Evolutionary conservation across 768 basidiomycete genomes (phyloP), one percentile per base, ranked within the genome.

Genomic region (Lentinula guzmanii): DNA sequence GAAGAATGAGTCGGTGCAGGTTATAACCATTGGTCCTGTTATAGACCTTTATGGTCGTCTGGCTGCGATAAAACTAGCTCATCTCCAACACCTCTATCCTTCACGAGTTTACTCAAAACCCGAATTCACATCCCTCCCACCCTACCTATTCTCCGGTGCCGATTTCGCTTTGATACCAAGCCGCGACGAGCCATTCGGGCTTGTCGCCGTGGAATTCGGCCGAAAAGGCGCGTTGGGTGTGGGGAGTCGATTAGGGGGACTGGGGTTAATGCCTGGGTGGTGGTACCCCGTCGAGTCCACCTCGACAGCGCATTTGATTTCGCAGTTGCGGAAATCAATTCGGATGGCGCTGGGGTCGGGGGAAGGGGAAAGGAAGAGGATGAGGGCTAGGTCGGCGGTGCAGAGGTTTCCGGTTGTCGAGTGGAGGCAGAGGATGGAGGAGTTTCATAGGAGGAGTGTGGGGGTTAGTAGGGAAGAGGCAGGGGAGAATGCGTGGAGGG

Each of bases 201-300:
- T 97, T 50, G 94, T 96, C 34, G 94, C 95, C 56, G 95, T 97
- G 65, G 95, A 96, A 72, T 97, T 97, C 74, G 95, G 95, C 72
- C 80, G 95, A 66, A 97, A 96, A 74, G 95, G 95, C 80, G 95
- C 95, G 59, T 84, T 97, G 57, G 95, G 95, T 77, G 95, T 97
- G 65, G 95, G 95, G 65, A 87, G 89, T 78, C 90, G 95, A 67
- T 82, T 96, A 21, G 95, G 95, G 70, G 95, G 95, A 79, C 82
- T 97, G 48, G 95, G 95, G 74, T 78, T 97, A 62, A 97, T 97
- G 95, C 95, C 95, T 70, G 95, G 94, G 76, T 96, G 95, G 93
- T 97, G 95, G 95, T 96, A 94, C 82, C 95, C 95, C 53, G 95
- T 97, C 43, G 94, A 96, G 75, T 96, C 93, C 0, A 93, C 79